These are phyloP conservation scores for Colletotrichum kahawae DNA, from an alignment of 2,329 filamentous ascomycete genomes.

Conservation along the genomic window DNA sequence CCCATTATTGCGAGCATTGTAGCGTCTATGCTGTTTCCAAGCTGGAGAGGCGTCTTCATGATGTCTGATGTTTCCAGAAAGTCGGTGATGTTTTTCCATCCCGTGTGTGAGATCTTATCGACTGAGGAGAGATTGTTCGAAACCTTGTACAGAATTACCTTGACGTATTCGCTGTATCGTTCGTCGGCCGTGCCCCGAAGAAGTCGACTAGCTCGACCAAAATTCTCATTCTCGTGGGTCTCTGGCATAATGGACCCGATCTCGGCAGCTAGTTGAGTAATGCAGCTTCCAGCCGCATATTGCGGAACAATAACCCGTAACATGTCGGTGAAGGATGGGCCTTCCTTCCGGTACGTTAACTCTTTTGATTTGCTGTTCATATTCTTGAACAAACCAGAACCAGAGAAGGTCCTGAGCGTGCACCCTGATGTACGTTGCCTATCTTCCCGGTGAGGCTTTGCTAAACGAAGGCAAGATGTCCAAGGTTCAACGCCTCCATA, in stretches of 20 bases:
- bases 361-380: neutral
- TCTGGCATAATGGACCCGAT: neutral
- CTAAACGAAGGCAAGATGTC: too few relatives aligned
- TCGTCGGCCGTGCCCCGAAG: neutral
- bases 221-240: neutral
- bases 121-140: neutral
- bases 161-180: neutral
- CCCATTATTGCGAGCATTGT: neutral
- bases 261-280: neutral
- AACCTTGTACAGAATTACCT: neutral
- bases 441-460: too few relatives aligned
- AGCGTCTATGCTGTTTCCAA: neutral
- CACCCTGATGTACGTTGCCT: too few relatives aligned
- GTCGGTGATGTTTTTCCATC: neutral
- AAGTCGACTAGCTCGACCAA: neutral
- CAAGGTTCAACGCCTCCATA: too few relatives aligned
- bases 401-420: neutral
- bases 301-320: neutral
- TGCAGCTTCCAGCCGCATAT: neutral
- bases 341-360: neutral
- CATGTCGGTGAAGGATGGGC: neutral
- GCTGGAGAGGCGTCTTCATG: neutral
- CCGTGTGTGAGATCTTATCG: accelerated
- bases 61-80: neutral
- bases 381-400: neutral